Base-by-base conservation (phyloP, 441 rosid species). In the Syzygium malaccense region DNA sequence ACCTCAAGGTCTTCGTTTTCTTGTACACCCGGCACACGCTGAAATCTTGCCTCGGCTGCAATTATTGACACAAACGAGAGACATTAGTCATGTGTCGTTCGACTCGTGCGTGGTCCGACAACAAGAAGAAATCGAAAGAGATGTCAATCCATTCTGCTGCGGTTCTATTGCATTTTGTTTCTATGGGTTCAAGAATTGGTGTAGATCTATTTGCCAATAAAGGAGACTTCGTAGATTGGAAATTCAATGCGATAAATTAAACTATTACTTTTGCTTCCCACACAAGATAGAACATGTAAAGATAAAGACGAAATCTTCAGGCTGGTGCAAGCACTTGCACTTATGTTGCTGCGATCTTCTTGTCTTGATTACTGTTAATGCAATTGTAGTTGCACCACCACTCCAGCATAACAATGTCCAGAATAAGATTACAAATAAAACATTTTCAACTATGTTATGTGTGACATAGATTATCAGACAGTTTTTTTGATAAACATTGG, bases 21-120 rank as follows among this genome's bases (percentile, higher is more conserved):
- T 91, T 92, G 87, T 91, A 95, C 58, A 95, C 87, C 13, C 96
- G 94, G 88, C 95, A 92, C 87, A 95, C 19, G 54, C 95, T 92
- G 83, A 91, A 90, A 85, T 92, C 94, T n/a, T 92, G 88, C 88
- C 93, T 89, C 80, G 75, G 15, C 95, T 93, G 92, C 71, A 53
- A 23, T 33, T 17, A 23, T 64, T 41, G 41, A 49, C n/a, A 26
- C 6, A 30, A n/a, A 56, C 25, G 30, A 45, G 15, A 28, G 55
- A 78, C 53, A 45, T 45, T 45, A 45, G 48, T 45, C 48, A 45
- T 45, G 48, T 7, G 48, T 45, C 9, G 48, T 7, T 45, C 48
- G 9, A 7, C 48, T 45, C 9, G 33, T 58, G 30, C 2, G 15
- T 19, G 53, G 45, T 37, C n/a, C 30, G 3, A 32, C n/a, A 25